phyloP scores from a whole-genome alignment of 345 rosid species.

The Eucalyptus camaldulensis region DNA sequence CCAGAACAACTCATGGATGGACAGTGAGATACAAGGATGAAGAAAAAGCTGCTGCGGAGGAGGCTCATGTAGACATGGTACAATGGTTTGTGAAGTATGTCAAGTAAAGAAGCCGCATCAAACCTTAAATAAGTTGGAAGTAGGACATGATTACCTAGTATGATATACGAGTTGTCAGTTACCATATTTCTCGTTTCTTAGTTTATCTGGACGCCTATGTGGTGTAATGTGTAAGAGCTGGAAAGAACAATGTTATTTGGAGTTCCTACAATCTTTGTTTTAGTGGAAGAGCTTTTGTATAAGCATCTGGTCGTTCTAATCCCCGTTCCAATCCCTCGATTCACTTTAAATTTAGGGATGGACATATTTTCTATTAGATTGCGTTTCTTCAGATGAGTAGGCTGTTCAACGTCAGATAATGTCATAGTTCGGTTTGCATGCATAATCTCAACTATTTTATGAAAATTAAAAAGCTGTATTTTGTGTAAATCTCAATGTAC shows the following conservation, averaged over 20 bases:
- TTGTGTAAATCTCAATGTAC: neutral
- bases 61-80: conserved; percentile 55
- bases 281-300: neutral
- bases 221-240: neutral
- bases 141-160: neutral
- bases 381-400: neutral
- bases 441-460: neutral
- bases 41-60: conserved; percentile 46
- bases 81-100: conserved; percentile 48
- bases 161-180: neutral
- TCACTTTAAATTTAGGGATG: neutral
- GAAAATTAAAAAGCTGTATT: neutral
- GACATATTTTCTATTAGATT: neutral
- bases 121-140: neutral
- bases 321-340: neutral
- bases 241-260: neutral
- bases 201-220: neutral
- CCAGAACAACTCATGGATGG: conserved; percentile 68
- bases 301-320: neutral
- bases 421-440: neutral
- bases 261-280: neutral
- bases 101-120: conserved; percentile 20
- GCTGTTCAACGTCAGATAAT: neutral
- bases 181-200: neutral
- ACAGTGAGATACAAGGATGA: conserved; percentile 42